Conservation (phyloP, 176 grass and related monocot species). For the Carex littledalei region DNA sequence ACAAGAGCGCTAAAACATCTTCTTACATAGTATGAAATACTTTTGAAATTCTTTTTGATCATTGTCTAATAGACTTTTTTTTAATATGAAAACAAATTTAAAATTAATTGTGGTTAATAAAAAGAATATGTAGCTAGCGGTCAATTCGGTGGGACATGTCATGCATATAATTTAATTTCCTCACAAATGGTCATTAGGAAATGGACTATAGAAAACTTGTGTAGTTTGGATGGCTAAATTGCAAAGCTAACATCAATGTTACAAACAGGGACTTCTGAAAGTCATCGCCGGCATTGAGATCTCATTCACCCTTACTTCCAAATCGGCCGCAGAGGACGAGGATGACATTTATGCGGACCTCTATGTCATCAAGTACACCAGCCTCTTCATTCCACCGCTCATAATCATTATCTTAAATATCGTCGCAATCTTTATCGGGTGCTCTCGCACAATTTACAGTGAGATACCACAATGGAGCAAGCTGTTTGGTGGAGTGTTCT, state of each 20-base stretch:
- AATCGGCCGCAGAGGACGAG: constrained; percentile 26
- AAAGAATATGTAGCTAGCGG: background rate
- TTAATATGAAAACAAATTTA: background rate
- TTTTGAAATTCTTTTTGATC: background rate
- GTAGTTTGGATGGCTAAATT: background rate
- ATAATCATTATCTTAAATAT: constrained; percentile 27
- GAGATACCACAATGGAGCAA: constrained; percentile 31
- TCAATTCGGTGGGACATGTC: background rate
- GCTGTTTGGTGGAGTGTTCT: constrained; percentile 30
- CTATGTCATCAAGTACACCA: constrained; percentile 33
- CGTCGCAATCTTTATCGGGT: constrained; percentile 13
- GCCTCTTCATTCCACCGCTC: constrained; percentile 35
- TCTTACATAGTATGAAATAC: background rate
- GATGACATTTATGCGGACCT: constrained; percentile 33
- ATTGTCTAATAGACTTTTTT: background rate
- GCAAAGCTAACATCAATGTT: constrained; percentile 3
- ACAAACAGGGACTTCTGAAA: constrained; percentile 33
- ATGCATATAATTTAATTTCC: background rate
- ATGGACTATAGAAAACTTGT: background rate
- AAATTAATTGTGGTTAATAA: background rate
- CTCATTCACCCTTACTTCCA: constrained; percentile 39
- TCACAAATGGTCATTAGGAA: background rate
- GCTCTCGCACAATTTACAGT: constrained; percentile 27
- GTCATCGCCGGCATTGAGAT: constrained; percentile 38
- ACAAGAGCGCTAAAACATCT: background rate